Percentiles rank a stretch among this genome's conserved stretches.
These are phyloP conservation scores for Nadsonia starkeyi-henricii DNA, from an alignment of 1,139 yeast species.

Conservation along the genomic window DNA sequence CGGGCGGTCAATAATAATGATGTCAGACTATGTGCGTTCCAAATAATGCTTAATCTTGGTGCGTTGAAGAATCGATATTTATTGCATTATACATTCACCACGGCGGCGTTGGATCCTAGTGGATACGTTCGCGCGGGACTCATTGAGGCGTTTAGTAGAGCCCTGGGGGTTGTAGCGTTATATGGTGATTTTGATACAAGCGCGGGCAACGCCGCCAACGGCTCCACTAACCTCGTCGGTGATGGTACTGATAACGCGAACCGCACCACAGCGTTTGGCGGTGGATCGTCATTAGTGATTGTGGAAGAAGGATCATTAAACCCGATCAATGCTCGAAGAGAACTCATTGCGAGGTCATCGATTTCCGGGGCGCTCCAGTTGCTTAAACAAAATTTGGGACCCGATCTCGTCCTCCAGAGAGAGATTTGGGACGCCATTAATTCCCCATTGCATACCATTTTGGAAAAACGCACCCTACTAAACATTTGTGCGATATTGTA, in stretches of 20 bases:
- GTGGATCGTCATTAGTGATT: conserved; percentile 6
- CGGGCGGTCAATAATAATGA: conserved; percentile 35
- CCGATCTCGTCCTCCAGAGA: conserved; percentile 43
- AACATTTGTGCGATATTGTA: conserved; percentile 54
- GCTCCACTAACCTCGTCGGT: too few relatives aligned
- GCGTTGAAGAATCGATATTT: conserved; percentile 55
- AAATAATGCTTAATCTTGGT: conserved; percentile 57
- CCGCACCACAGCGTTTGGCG: conserved; percentile 6
- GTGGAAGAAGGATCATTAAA: conserved; percentile 5
- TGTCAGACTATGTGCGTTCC: conserved; percentile 55
- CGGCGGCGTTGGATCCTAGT: conserved; percentile 38
- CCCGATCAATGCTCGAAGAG: conserved; percentile 27
- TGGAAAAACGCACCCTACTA: conserved; percentile 51
- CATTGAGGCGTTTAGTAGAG: conserved; percentile 33
- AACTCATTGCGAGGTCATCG: conserved; percentile 29
- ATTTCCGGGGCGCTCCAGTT: conserved; percentile 52
- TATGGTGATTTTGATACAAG: conserved; percentile 29
- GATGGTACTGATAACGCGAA: conserved; percentile 21
- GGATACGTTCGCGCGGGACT: conserved; percentile 36
- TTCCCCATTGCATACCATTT: conserved; percentile 29
- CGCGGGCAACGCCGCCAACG: neutral
- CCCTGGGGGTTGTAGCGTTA: conserved; percentile 57
- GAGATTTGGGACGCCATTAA: conserved; percentile 56
- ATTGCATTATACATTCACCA: conserved; percentile 46
- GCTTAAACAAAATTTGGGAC: conserved; percentile 48